Evolutionary conservation across 345 rosid genomes (phyloP).

Genomic region (Diplotaxis tenuifolia): DNA sequence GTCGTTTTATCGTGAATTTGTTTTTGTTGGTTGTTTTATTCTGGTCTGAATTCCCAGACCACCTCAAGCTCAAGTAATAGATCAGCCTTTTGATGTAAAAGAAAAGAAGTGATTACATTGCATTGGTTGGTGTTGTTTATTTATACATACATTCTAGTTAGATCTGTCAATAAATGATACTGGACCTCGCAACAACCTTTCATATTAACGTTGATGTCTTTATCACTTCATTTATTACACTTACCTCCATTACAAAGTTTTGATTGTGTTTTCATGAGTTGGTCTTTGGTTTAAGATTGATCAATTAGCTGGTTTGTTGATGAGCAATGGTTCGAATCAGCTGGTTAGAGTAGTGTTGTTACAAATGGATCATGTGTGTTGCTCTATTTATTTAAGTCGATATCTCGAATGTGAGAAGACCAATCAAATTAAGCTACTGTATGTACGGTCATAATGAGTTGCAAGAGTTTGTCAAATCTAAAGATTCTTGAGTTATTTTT

Average conservation of each 20-base stretch:
- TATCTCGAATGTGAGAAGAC: background rate
- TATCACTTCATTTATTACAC: background rate
- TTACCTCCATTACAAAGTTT: background rate
- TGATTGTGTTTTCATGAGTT: background rate
- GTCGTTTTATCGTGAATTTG: too few relatives aligned
- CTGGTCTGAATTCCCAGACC: too few relatives aligned
- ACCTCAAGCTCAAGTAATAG: too few relatives aligned
- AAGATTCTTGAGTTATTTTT: too few relatives aligned
- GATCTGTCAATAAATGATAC: conserved; percentile 6
- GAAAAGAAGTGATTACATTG: background rate
- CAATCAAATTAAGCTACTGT: background rate
- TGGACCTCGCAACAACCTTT: conserved; percentile 31
- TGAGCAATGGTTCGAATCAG: background rate
- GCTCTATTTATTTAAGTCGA: background rate
- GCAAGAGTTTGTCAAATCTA: too few relatives aligned
- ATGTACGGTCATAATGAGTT: too few relatives aligned
- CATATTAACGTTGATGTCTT: conserved; percentile 4
- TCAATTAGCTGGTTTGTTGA: background rate
- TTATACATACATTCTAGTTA: background rate
- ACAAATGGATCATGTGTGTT: background rate
- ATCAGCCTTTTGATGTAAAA: too few relatives aligned
- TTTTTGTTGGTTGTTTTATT: too few relatives aligned
- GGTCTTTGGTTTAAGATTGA: background rate
- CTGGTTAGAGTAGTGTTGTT: background rate
- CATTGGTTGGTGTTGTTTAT: background rate